Base-by-base conservation (phyloP, 192 early-diverging fungal genomes). In the Haplosporangium gracile region DNA sequence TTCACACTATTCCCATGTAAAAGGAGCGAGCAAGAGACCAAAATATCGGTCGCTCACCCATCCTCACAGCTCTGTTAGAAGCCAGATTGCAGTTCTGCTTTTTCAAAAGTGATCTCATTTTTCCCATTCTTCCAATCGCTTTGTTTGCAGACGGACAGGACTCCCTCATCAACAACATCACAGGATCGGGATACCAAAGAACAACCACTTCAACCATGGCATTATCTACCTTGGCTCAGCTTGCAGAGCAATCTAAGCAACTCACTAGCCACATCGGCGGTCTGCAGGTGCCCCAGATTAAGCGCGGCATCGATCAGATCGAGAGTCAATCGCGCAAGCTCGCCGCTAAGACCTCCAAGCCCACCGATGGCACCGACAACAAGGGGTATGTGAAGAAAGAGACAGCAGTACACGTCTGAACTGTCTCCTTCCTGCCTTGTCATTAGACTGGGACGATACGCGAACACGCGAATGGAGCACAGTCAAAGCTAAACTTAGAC, bases 301-400 rank as follows among this genome's bases (percentile, higher is more conserved):
- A 97, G 76, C 92, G 97, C 43, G 95, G 95, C 65, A 92, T 99
- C 32, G 94, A 94, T 88, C 95, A 98, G 91, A 97, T 99, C 71
- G 96, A 96, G 80, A 87, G 93, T 20, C 95, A 97, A 73, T 96
- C 97, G 13, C 92, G 95, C 51, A 95, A 94, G 70, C 90, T 98
- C 13, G 91, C 87, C 32, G 76, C 83, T 2, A 88, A 82, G 63
- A 60, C 89, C 39, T 55, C 88, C 32, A 89, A 85, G 43, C 88
- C 88, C 7, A 73, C 85, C 20, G 88, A 89, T 42, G 39, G 57
- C 4, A 74, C 77, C 16, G 88, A 91, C 81, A 89, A 87, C 71
- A 90, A 79, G 85, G 92, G 90, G 92, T 93, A 90, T 29, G 88
- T 72, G 36, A n/a, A 15, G 16, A 51, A 65, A 32, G 60, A 7